Evolutionary conservation across 2,329 filamentous ascomycete genomes (phyloP), one percentile per base, ranked within the genome.

Genomic region (Colletotrichum tamarilloi): DNA sequence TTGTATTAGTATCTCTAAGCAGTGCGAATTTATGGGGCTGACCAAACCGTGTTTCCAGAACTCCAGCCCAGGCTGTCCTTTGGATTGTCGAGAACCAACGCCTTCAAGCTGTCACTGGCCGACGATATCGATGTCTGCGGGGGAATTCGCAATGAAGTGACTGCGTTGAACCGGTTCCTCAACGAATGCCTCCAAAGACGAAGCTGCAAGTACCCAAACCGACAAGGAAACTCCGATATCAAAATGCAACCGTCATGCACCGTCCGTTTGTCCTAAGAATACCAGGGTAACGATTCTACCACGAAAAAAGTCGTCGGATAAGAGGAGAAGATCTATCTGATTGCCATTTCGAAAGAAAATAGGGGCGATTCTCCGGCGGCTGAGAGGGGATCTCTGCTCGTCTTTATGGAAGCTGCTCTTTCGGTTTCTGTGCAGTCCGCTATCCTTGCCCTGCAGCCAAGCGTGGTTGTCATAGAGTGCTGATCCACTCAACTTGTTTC

Each of bases 401-500:
- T 73, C 71, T 73, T 71, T 73, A 73, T 73, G 71, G 38, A 66
- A 46, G 56, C 46, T 66, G 49, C 49, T 49, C 46, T 32, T 60
- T 42, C 49, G 52, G 56, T 53, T 65, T 35, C 71, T 71, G 26
- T 71, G 71, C 67, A 28, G 67, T 59, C 62, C 16, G 56, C 49
- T 57, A 38, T 62, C 64, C 67, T 73, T 73, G 60, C 67, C 71
- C 67, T 73, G 71, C 71, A 73, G 71, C 71, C 71, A 73, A 73
- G 71, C 71, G 67, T 71, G 60, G 67, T 73, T 73, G 67, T 73
- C 67, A 73, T 71, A 66, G 60, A 71, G 67, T 73, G 67, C 68
- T 62, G 71, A 57, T 66, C 71, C 71, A 73, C 71, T 52, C 35
- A 56, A 30, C n/a, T 71, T 62, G 56, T 73, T 73, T 46, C 71